These are phyloP conservation scores for Solanum acaule DNA, from an alignment of 257 asterid genomes.

Conservation along the genomic window DNA sequence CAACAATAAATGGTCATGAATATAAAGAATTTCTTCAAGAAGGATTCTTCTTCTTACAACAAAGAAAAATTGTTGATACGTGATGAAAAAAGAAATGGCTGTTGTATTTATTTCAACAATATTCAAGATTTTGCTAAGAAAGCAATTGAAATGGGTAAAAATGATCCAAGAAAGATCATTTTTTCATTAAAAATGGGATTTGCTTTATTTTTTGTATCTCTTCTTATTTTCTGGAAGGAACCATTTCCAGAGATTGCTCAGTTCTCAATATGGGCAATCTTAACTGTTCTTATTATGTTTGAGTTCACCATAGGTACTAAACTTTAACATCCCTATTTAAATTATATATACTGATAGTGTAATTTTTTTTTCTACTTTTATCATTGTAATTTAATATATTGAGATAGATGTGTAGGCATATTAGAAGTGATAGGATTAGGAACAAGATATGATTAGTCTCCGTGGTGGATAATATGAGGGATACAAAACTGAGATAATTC, in stretches of 20 bases:
- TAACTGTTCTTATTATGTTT: conserved; percentile 39
- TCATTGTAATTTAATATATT: background rate
- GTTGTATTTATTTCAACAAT: background rate
- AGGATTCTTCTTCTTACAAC: conserved; percentile 3
- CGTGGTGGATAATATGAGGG: background rate
- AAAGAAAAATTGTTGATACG: conserved; percentile 15
- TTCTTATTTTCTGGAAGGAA: conserved; percentile 33
- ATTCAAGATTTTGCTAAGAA: conserved; percentile 10
- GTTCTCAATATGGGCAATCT: conserved; percentile 40
- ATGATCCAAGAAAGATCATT: conserved; percentile 31
- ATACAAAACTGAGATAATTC: no score
- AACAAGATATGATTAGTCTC: background rate
- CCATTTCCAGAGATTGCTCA: conserved; percentile 23
- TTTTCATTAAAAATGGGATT: conserved; percentile 31
- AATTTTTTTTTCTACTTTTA: background rate
- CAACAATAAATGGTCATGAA: background rate
- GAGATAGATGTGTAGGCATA: background rate
- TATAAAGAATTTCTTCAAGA: background rate
- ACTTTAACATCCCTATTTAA: background rate
- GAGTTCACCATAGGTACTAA: conserved; percentile 32
- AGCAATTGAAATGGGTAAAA: conserved; percentile 30
- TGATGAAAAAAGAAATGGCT: background rate
- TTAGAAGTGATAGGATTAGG: background rate
- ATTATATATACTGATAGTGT: background rate
- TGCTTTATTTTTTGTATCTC: conserved; percentile 30